Evolutionary conservation across 495 filamentous ascomycete species (phyloP), one percentile per base, ranked within the genome.

Genomic region (Chaetomium fimeti): DNA sequence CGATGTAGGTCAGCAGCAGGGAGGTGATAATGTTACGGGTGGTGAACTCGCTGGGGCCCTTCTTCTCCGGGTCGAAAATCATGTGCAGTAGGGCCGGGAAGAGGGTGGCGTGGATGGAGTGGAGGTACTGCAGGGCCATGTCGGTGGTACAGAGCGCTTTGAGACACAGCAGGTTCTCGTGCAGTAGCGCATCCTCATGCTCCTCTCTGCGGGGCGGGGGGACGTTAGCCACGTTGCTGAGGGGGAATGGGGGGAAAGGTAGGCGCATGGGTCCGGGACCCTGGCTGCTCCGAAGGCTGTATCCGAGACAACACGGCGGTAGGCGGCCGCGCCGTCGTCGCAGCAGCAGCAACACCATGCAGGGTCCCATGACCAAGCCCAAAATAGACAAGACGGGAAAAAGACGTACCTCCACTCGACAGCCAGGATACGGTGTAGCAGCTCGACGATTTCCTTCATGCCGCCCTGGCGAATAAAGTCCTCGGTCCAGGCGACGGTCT

Each of bases 51-150:
- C 88, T 92, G 0, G 94, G 94, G 0, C 94, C 94, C 74, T 98
- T 98, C 78, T 91, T 94, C 70, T 98, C 93, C 29, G 96, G 90
- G 71, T 97, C 93, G 69, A 97, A 98, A 38, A 98, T 79, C 86
- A 97, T 92, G 61, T 83, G 84, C 57, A 98, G 76, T 57, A 98
- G 79, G 5, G 89, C 89, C 18, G 94, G 93, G 74, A 98, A 98
- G 6, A 98, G 82, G 5, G 85, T 87, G 45, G 78, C 75, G 67
- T 94, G 91, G 69, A 97, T 89, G 4, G 84, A 82, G 56, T 88
- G 82, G n/a, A 98, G 85, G 67, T 91, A 88, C 62, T 88, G 82
- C 58, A 97, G 80, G 2, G 92, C 94, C 28, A 89, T 79, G 20
- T 88, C 91, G 5, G 93, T 96, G 18, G 95, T 98, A 77, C 91